Evolutionary conservation across 2,329 filamentous ascomycete species (phyloP).

Genomic region (Botrytis elliptica): DNA sequence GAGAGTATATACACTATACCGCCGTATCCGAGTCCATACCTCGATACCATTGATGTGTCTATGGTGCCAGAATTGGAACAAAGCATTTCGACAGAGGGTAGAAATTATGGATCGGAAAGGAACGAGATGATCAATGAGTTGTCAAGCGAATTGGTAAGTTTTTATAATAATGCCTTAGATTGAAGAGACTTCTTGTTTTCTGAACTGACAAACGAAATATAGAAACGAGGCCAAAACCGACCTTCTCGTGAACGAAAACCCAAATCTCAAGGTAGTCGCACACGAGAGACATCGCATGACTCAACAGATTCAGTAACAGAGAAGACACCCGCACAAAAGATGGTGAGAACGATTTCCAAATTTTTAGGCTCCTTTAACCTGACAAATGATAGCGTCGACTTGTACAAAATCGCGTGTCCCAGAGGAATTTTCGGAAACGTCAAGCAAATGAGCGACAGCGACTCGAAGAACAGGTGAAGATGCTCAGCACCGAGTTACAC

Average conservation of each 20-base stretch:
- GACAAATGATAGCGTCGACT: conserved; percentile 17
- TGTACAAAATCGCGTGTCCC: conserved; percentile 21
- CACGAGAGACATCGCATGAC: conserved; percentile 23
- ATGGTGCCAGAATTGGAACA: conserved; percentile 10
- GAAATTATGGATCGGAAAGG: conserved; percentile 8
- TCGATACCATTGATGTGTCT: conserved; percentile 7
- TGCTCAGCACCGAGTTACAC: conserved; percentile 19
- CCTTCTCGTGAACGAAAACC: conserved; percentile 9
- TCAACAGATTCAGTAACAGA: conserved; percentile 18
- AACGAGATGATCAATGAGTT: conserved; percentile 12
- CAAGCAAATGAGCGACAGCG: conserved; percentile 21
- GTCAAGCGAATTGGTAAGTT: background rate
- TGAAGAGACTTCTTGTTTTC: background rate
- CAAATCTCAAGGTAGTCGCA: conserved; percentile 17
- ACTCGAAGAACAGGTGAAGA: conserved; percentile 21
- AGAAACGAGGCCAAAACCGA: conserved; percentile 15
- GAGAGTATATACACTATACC: conserved; percentile 17
- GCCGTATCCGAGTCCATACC: conserved; percentile 15
- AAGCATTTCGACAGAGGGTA: conserved; percentile 11
- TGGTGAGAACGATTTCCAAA: conserved; percentile 2
- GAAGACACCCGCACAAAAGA: conserved; percentile 21
- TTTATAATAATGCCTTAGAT: background rate
- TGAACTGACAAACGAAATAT: background rate
- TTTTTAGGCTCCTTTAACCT: background rate
- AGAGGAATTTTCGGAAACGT: conserved; percentile 22